Evolutionary conservation across 1,139 yeast genomes (phyloP), one percentile per base, ranked within the genome.

Genomic region (Candida freyschussii): DNA sequence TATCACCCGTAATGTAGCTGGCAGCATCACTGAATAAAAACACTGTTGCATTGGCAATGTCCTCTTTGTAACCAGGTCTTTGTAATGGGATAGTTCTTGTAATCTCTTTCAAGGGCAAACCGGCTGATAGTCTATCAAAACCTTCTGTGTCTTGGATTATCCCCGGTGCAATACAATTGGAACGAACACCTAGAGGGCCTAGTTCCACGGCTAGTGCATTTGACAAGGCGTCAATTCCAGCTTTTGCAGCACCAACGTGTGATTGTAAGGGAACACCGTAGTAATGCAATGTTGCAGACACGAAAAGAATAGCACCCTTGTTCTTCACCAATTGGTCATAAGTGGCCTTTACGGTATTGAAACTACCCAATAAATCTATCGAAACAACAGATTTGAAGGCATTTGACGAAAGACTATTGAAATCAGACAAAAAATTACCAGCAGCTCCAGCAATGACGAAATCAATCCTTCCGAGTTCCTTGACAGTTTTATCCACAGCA

Each of bases 391-490:
- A 69, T 56, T 81, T 78, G 67, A 89, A 89, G 3, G 95, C 96
- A 51, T 85, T 85, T 23, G 87, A 57, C 2, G 93, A 80, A 44
- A 87, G 62, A 48, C 78, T 79, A 50, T 78, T 78, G 57, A 87
- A 76, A 55, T 85, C 93, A 21, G 87, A 66, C 43, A 89, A 59
- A 52, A 87, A 89, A 64, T 87, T 87, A 6, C 97, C 96, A 4
- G 96, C 96, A 3, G 97, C 96, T 13, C 96, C 97, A 25, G 93
- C 89, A 57, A 89, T 80, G 26, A 87, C 93, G 53, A 59, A 82
- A 57, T 89, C 96, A 41, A 84, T 79, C 41, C 70, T 62, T 7
- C 94, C 95, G 41, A 85, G 69, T 46, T 69, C 68, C 10, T 58
- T 51, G 13, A 86, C 83, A 0, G 96, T 77, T 27, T 55, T 52